Evolutionary conservation across 768 basidiomycete genomes (phyloP), one percentile per base, ranked within the genome.

Genomic region (Naganishia vishniacii): DNA sequence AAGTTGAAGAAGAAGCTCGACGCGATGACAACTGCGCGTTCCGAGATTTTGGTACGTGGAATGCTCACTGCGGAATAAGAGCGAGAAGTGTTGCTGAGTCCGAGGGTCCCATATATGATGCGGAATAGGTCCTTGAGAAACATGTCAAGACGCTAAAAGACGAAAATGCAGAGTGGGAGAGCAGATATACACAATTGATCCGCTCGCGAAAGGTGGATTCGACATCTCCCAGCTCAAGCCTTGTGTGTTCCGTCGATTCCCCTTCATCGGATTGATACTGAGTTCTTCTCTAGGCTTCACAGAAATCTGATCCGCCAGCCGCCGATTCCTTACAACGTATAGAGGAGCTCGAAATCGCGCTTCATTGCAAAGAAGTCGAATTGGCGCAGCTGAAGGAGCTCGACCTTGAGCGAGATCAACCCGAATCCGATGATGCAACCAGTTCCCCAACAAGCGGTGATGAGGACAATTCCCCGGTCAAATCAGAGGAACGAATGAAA

Each of bases 1-100:
- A 99, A 98, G 77, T 93, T 97, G 78, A 94, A 93, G 80, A 93
- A 90, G 82, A 99, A 98, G 78, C 82, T 98, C 0, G 94, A 97
- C 71, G 95, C 97, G 75, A 85, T 88, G 4, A 91, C 88, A 15
- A 90, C 94, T 68, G 69, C 74, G 26, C 70, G 72, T 28, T 64
- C 79, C 42, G 73, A 75, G 48, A 40, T 56, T 20, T 34, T 31
- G 37, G 53, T 56, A 41, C 20, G 20, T 56, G 5, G 23, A 18
- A 3, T 31, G 8, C 13, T 32, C 49, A 51, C 13, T 31, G 31
- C 31, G 28, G 25, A 9, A 31, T 31, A n/a, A 34, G 16, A 13
- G 7, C n/a, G 34, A 7, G 34, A 15, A 37, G 7, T 7, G 7
- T 15, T 37, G 34, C 34, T 37, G 15, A 37, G 34, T 15, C 15